Base-by-base conservation (phyloP, 345 rosid genomes). In the Cardamine resedifolia region DNA sequence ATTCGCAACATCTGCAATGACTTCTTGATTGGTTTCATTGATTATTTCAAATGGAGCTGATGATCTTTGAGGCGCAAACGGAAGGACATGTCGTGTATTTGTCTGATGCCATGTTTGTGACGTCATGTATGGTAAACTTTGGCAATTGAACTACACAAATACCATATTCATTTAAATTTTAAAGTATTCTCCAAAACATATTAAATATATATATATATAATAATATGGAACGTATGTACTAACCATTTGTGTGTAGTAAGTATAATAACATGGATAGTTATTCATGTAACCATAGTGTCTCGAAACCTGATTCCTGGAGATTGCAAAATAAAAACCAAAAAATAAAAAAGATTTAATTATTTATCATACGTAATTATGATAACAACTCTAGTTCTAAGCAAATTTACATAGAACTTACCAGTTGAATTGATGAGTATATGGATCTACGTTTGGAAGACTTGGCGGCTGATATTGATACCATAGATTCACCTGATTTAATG, bases 361-460 rank as follows among this genome's bases (percentile, higher is more conserved):
- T 10, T 10, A 34, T 34, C 39, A 34, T 3, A 34, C 39, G 11
- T 9, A 34, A 34, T 7, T 34, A 31, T 31, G 11, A 9, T 34
- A 10, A 34, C 50, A 26, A 10, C 9, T 57, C 33, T 14, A 14
- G 18, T 7, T 23, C 39, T n/a, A 28, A 27, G 8, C 9, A 33
- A 47, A 59, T 24, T 6, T 58, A 57, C 10, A 28, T 36, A 34
- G 3, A 10, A 27, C 20, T 39, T 72, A 72, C 70, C 76, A 73
- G 21, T 3, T 3, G 10, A 0, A 1, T 56, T 3, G 64, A 53
- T 27, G 28, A 39, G 4, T 2, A 43, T 63, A 5, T 53, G 24
- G 18, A 39, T 9, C 7, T 34, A 31, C 2, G 3, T 23, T 3
- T 27, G 3, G 39, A 31, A 5, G 3, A 24, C 4, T 7, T 41